Percentiles rank a stretch among this genome's conserved stretches.
Conservation (phyloP, 176 grass and related monocot genomes). For the Oryza coarctata region DNA sequence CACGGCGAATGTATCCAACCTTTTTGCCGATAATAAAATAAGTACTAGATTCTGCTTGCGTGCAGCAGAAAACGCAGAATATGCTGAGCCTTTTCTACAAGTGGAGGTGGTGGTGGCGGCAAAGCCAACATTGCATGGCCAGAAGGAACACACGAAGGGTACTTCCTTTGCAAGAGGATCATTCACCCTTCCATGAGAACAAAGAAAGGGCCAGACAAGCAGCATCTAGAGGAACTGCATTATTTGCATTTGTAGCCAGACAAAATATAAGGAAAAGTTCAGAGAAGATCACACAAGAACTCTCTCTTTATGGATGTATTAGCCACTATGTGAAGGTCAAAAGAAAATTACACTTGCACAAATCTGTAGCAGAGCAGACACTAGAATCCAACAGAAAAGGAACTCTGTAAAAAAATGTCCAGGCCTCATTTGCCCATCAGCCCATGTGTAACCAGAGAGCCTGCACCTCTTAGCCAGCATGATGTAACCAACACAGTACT, state of each 20-base stretch:
- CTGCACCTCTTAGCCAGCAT: neutral
- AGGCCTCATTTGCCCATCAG: neutral
- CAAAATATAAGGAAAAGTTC: neutral
- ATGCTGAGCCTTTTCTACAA: neutral
- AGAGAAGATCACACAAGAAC: neutral
- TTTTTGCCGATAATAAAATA: neutral
- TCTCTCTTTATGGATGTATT: neutral
- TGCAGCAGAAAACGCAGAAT: neutral
- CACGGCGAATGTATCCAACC: neutral
- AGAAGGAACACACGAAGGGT: conserved; percentile 18
- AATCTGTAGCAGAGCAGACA: neutral
- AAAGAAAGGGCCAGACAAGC: neutral
- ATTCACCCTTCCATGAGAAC: neutral
- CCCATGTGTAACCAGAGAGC: too few species aligned
- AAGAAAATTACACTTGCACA: neutral
- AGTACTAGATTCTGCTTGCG: neutral
- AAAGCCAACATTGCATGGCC: conserved; percentile 35
- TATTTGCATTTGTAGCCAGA: neutral
- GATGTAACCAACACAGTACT: neutral
- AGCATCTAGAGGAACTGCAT: conserved; percentile 15
- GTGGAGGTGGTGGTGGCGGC: neutral
- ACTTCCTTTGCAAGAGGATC: neutral
- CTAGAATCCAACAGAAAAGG: neutral
- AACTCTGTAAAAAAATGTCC: neutral
- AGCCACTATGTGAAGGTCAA: neutral